phyloP scores from a whole-genome alignment of 2,329 filamentous ascomycete genomes.

The Escovopsis weberi region DNA sequence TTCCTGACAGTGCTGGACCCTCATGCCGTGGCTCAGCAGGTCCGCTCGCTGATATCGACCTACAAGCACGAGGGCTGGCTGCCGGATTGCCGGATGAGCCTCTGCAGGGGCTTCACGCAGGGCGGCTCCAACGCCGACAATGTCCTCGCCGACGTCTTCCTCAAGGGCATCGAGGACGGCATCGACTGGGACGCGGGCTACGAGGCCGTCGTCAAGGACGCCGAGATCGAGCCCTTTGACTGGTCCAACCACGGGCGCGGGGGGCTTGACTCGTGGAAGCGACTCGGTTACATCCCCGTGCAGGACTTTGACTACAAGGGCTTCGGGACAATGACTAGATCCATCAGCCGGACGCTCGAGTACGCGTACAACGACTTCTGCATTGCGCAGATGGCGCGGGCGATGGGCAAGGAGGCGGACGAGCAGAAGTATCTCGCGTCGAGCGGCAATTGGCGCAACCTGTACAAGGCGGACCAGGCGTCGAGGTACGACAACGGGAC shows the following conservation, averaged over 20 bases:
- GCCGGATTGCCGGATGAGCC: slow-evolving; percentile 63
- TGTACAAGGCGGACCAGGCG: slow-evolving; percentile 45
- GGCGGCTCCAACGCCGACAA: slow-evolving; percentile 63
- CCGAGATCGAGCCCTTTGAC: slow-evolving; percentile 53
- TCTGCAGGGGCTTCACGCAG: slow-evolving; percentile 60
- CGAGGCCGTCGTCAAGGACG: slow-evolving; percentile 57
- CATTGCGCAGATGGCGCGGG: slow-evolving; percentile 46
- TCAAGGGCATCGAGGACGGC: slow-evolving; percentile 47
- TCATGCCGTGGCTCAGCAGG: slow-evolving; percentile 46
- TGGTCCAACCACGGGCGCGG: slow-evolving; percentile 60
- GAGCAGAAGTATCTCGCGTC: slow-evolving; percentile 43
- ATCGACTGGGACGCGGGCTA: slow-evolving; percentile 56
- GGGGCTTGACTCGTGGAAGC: slow-evolving; percentile 58
- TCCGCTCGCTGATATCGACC: slow-evolving; percentile 56
- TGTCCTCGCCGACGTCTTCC: slow-evolving; percentile 49
- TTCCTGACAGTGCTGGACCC: slow-evolving; percentile 57
- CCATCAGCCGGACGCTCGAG: slow-evolving; percentile 58
- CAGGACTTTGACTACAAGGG: slow-evolving; percentile 53
- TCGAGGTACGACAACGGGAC: slow-evolving; percentile 37
- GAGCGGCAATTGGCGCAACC: slow-evolving; percentile 52
- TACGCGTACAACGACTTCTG: slow-evolving; percentile 68
- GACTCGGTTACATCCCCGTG: slow-evolving; percentile 54
- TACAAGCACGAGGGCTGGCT: slow-evolving; percentile 57
- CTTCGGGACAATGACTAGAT: slow-evolving; percentile 55
- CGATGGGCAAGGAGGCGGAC: slow-evolving; percentile 39